Evolutionary conservation across 139 green algal species (phyloP), one percentile per base, ranked within the genome.

Genomic region (Coelastrella sp.): DNA sequence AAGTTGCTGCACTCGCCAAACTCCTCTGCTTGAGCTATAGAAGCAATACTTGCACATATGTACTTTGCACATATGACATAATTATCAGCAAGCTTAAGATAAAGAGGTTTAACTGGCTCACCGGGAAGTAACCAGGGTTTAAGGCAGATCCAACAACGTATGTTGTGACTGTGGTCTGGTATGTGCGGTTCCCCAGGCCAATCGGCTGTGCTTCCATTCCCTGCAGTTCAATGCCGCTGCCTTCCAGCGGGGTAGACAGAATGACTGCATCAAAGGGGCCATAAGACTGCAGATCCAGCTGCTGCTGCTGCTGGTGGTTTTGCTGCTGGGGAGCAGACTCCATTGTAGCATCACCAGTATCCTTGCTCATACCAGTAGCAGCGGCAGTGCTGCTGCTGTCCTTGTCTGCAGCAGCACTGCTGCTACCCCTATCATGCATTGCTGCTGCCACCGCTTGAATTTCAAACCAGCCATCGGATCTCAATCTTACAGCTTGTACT

Each of bases 231-330:
- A 96, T 76, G 5, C 66, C 82, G 23, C 73, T 91, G 32, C 32
- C 56, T 73, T 94, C 87, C 20, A 96, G 75, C 0, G 95, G 95
- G 0, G 92, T 65, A 0, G 95, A 93, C 4, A 96, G 14, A 2
- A 97, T 75, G 3, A 96, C 92, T 0, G 91, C 94, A 73, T 94
- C 92, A 91, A 91, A 96, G 0, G 89, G 87, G 77, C 90, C 61
- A 57, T 10, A 14, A 47, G 7, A 5, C 20, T 64, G 20, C 65
- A 23, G 5, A 17, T 13, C 17, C 59, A 58, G 11, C 83, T 73
- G 66, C 47, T 71, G 83, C 19, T 65, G 20, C 3, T 22, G 5
- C n/a, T n/a, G n/a, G n/a, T n/a, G n/a, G n/a, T n/a, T n/a, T n/a
- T n/a, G n/a, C 13, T 23, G 71, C 32, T 47, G 32, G 32, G 32